phyloP scores from a whole-genome alignment of 257 asterid species.

The Solanum lignicaule region DNA sequence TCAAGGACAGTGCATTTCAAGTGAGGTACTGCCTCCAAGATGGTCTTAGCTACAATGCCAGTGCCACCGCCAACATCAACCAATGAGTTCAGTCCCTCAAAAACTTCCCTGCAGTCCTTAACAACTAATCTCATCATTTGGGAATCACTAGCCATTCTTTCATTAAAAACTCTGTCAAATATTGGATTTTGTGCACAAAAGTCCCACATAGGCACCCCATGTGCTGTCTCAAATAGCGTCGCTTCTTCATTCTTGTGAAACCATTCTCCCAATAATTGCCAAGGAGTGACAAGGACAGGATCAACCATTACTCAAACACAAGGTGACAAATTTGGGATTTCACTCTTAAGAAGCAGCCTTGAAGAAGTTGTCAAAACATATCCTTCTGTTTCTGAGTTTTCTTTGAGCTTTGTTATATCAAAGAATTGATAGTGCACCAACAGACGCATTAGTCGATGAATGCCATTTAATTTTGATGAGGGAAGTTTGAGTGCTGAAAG shows the following conservation, averaged over 20 bases:
- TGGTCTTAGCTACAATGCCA: slow-evolving; percentile 1
- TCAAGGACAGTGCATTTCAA: slow-evolving; percentile 11
- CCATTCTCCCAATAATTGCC: slow-evolving; percentile 16
- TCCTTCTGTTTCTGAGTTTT: not conserved
- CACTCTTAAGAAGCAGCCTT: not conserved
- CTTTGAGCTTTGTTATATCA: not conserved
- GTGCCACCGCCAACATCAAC: slow-evolving; percentile 27
- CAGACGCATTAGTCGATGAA: slow-evolving; percentile 3
- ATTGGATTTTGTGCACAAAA: not conserved
- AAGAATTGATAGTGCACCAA: slow-evolving; percentile 8
- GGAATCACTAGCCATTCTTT: slow-evolving; percentile 24
- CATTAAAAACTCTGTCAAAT: slow-evolving; percentile 11
- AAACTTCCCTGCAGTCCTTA: slow-evolving; percentile 5
- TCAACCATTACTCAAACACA: not conserved
- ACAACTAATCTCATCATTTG: not conserved
- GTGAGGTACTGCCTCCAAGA: slow-evolving; percentile 1
- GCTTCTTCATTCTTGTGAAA: not conserved
- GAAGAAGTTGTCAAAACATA: slow-evolving; percentile 7
- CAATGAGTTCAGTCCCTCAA: slow-evolving; percentile 19
- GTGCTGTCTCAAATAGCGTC: slow-evolving; percentile 3
- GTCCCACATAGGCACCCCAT: slow-evolving; percentile 8
- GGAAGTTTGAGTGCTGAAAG: slow-evolving; percentile 3
- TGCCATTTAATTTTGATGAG: not conserved
- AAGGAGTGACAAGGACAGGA: not conserved
- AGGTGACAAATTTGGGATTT: not conserved